Evolutionary conservation across 306 rosid genomes (phyloP).

Genomic region (Arachis hypogaea): DNA sequence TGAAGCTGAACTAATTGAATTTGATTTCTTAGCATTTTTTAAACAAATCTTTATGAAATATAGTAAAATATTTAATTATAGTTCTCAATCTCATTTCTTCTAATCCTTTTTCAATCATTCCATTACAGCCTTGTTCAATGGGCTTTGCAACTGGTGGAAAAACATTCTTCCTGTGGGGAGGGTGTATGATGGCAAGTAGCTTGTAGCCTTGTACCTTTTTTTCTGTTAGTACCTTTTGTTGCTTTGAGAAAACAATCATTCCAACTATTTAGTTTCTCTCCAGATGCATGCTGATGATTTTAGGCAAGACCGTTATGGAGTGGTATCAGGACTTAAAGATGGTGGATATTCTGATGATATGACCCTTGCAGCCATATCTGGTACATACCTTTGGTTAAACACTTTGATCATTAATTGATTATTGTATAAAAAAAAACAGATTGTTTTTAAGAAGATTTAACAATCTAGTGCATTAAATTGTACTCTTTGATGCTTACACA

Average conservation of each 20-base stretch:
- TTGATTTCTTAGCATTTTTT: conserved; percentile 9
- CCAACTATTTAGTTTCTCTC: conserved; percentile 46
- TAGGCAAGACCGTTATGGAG: conserved; percentile 76
- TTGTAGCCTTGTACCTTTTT: conserved; percentile 20
- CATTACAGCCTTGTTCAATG: conserved; percentile 91
- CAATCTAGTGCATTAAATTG: conserved; percentile 13
- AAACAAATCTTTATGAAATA: conserved; percentile 25
- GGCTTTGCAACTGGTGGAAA: conserved; percentile 99
- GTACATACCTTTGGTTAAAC: conserved; percentile 49
- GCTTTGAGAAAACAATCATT: conserved; percentile 29
- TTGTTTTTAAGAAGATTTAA: conserved; percentile 11
- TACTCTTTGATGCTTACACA: conserved; percentile 1
- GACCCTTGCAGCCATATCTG: conserved; percentile 97
- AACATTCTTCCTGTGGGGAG: conserved; percentile 98
- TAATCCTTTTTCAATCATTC: conserved; percentile 37
- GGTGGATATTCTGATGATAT: conserved; percentile 99
- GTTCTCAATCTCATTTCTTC: conserved; percentile 7
- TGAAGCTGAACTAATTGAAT: conserved; percentile 35
- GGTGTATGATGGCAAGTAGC: conserved; percentile 95
- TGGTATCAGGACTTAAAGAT: conserved; percentile 82
- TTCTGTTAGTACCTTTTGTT: background rate
- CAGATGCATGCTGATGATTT: conserved; percentile 99
- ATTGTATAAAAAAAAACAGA: background rate
- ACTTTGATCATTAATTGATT: conserved; percentile 18
- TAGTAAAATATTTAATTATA: conserved; percentile 3